Base-by-base conservation (phyloP, 2,329 filamentous ascomycete genomes). In the Endothia cerciana region DNA sequence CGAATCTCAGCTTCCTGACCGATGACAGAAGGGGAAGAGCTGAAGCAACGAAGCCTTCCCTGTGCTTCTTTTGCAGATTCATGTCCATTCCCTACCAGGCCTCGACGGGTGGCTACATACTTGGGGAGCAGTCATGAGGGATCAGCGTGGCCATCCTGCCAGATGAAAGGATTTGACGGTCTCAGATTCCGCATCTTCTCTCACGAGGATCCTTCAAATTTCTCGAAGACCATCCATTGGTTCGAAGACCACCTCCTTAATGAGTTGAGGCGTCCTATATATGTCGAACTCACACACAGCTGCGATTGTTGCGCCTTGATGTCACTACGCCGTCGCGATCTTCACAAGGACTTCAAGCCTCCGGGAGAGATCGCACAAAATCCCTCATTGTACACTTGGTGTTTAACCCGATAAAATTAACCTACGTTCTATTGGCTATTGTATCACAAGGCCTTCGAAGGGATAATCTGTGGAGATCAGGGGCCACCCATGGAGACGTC, bases 251-350 rank as follows among this genome's bases (percentile, higher is more conserved):
- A 49, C 45, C 45, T 22, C 25, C n/a, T 25, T 22, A n/a, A 49
- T 25, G 41, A n/a, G 40, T 58, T 7, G 49, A 57, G 60, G 36
- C 60, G 51, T 47, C 64, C 55, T 55, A 63, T 36, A 63, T 43
- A 63, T 36, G 15, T 59, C 13, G 33, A 55, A n/a, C 28, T 15
- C 40, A 33, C 40, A 40, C 3, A 17, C 30, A 56, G 53, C n/a
- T 65, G 28, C 25, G 36, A 55, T 19, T 45, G 30, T 11, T 17
- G 8, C n/a, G 13, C n/a, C 22, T 3, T 28, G 3, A n/a, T 15
- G 7, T 15, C 17, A 4, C 15, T 53, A n/a, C 53, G 17, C 2
- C n/a, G 19, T 36, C 28, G 10, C 11, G 11, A 30, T 15, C 47
- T 28, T 28, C 17, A 17, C n/a, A 25, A 49, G 45, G 45, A n/a